Evolutionary conservation across 768 basidiomycete genomes (phyloP), one percentile per base, ranked within the genome.

Genomic region (Calocybe indica): DNA sequence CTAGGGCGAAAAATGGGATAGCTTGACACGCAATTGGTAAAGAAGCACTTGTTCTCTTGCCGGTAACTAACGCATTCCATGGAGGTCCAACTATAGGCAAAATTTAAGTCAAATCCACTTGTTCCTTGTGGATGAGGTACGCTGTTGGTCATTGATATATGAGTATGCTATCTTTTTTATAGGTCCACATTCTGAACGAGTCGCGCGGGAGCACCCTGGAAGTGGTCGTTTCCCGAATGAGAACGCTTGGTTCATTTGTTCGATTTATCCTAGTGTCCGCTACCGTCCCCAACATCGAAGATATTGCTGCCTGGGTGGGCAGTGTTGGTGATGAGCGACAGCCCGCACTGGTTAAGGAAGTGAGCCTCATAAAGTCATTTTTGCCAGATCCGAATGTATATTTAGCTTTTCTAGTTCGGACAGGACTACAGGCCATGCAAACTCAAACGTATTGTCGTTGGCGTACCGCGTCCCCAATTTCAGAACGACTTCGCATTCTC

Each of bases 1-100:
- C 2, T 22, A 92, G 87, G 90, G 88, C 2, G 95, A 99, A 66
- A 99, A 99, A 66, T 94, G 92, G 87, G 95, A 98, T 55, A 88
- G 89, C 42, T 66, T 99, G 47, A 97, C 94, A 5, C 75, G 95
- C 38, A 87, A 82, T 56, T 94, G 88, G 91, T 88, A 3, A 12
- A 12, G 15, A 12, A 33, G 12, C 12, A 9, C 36, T 39, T 13
- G 9, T 29, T 7, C 32, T 31, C 9, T 32, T 37, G 8, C 11
- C 37, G 43, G 28, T 15, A 29, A 5, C 13, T 37, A 11, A 32
- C 31, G 12, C 6, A 43, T n/a, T 5, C 31, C 33, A n/a, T 45
- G 34, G 45, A 84, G 85, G 82, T 64, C 68, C 45, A 80, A 80
- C 45, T 79, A 90, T 53, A 69, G 74, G n/a, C 68, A 76, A 28